Evolutionary conservation across 352 stramenopile genomes (phyloP), one percentile per base, ranked within the genome.

Genomic region (Pythium biforme): DNA sequence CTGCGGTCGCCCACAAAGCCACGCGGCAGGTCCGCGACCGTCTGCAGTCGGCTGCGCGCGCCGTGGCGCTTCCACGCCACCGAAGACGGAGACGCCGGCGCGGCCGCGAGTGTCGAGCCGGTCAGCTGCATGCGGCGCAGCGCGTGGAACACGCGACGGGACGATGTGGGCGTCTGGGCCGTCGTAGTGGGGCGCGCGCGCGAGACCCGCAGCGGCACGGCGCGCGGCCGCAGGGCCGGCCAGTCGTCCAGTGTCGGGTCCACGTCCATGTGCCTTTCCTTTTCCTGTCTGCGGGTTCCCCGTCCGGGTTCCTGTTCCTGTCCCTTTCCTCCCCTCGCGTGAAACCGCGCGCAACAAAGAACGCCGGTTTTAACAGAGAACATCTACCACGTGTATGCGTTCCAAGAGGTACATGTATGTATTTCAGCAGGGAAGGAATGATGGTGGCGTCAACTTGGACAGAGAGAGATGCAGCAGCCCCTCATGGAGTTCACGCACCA

Each of bases 71-170:
- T 66, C 78, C 78, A 88, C 39, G 80, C 66, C 41, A 59, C 19
- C 47, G 70, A 66, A 12, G 20, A 0, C 48, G n/a, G 26, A 6
- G 20, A 0, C 41, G 15, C 34, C 25, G 34, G 47, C 37, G 37
- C 52, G 22, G 26, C 52, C 20, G 22, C 15, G 1, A 33, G 15
- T 2, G 70, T 81, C 33, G 69, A 72, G 17, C 82, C 82, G 4
- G 80, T 92, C 23, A 74, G 55, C 66, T 92, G 75, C 82, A 92
- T 90, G 66, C 69, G 75, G 23, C 69, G 68, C 17, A 92, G 57
- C 57, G 72, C 74, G 60, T 62, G 58, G 68, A 89, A 89, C 33
- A 91, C 56, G 23, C 73, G 68, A 27, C 69, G 56, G 9, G 6
- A 9, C 34, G 31, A 34, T 9, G 56, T 31, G 8, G 53, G 46